Evolutionary conservation across 108 stramenopile genomes (phyloP), one percentile per base, ranked within the genome.

Genomic region (Skeletonema menzelii): DNA sequence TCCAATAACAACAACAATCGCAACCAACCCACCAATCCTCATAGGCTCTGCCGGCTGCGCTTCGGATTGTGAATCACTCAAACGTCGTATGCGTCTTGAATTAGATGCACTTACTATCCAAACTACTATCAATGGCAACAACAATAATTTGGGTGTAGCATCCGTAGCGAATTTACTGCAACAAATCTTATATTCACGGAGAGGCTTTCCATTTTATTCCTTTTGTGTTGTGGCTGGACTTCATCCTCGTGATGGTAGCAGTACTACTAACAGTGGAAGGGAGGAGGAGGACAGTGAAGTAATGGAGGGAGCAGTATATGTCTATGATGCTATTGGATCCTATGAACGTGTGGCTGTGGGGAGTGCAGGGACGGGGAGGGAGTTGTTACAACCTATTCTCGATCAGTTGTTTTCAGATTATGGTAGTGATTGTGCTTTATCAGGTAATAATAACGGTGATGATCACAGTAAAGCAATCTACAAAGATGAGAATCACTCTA

Each of bases 311-410:
- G 75, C 73, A 30, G 91, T 88, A 4, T 89, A 86, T 69, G 88
- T 88, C 12, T 95, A 92, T 72, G 94, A 95, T 86, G 94, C 94
- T 28, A 90, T 95, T 74, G 94, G 94, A 58, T 90, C 88, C 3
- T 88, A 84, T 69, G 94, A 95, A 66, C 75, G 80, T 73, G 91
- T 95, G 0, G 91, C 91, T 0, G 91, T 95, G 1, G 94, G 87
- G 13, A 73, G 87, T 24, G 79, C 88, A 8, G 94, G 94, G 8
- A 90, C 89, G 13, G 94, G 94, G 34, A 70, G 84, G 63, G 87
- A 92, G 72, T 61, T 90, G 26, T 65, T 95, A 35, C 94, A 95
- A 58, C 94, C 94, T 17, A 88, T 91, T 62, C 66, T 95, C 24
- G 94, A 95, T 71, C 86, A 90, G 13, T 40, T 82, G 63, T 95